Evolutionary conservation across 371 early-diverging fungal species (phyloP).

Genomic region (Mortierella sp.): DNA sequence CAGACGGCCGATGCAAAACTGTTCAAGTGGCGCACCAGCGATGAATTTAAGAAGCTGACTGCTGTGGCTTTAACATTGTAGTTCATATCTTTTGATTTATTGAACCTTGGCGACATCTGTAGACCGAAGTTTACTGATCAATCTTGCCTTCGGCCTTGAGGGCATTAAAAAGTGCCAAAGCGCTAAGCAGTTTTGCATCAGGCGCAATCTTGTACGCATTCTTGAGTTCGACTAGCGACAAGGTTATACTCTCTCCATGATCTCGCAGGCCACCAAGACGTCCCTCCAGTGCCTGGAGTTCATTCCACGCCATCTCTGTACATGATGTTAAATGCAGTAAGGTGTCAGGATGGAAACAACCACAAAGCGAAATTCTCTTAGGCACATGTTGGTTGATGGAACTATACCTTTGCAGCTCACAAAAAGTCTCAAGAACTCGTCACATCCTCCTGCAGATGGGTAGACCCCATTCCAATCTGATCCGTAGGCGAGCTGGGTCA

Average conservation of each 20-base stretch:
- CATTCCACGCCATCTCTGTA: slow-evolving; percentile 58
- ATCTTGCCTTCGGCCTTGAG: slow-evolving; percentile 60
- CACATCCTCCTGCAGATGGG: slow-evolving; percentile 86
- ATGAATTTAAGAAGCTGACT: neutral
- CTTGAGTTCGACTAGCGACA: slow-evolving; percentile 73
- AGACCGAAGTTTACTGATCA: neutral
- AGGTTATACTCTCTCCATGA: slow-evolving; percentile 82
- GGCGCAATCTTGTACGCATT: slow-evolving; percentile 76
- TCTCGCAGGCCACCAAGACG: slow-evolving; percentile 80
- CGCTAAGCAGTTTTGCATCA: slow-evolving; percentile 81
- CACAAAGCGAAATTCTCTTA: no score
- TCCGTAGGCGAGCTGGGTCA: slow-evolving; percentile 71
- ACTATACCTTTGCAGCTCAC: slow-evolving; percentile 69
- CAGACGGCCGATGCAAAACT: no score
- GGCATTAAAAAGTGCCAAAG: slow-evolving; percentile 75
- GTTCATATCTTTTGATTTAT: neutral
- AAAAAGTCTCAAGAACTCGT: slow-evolving; percentile 83
- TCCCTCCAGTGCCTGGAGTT: slow-evolving; percentile 73
- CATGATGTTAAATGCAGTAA: neutral
- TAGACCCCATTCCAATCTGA: slow-evolving; percentile 72
- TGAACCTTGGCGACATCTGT: neutral
- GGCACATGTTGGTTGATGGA: neutral
- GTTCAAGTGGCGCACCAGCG: no score
- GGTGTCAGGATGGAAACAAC: neutral
- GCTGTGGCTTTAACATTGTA: no score